Percentiles rank a stretch among this genome's conserved stretches.
Conservation (phyloP, 179 eudicot genomes). For the Beta macrorhiza region DNA sequence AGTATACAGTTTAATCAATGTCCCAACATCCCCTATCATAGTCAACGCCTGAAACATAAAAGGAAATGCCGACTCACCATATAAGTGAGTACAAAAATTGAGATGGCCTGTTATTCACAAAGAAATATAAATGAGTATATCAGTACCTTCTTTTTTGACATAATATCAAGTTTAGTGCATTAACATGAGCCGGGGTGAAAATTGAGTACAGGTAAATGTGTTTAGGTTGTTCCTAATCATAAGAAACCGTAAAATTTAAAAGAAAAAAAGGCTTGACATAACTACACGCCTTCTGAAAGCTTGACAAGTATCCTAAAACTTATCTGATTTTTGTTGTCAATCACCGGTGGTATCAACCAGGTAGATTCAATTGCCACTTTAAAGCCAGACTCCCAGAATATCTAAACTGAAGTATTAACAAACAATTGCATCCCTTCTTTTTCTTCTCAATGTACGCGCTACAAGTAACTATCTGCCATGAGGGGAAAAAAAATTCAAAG, state of each 20-base stretch:
- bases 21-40: background rate
- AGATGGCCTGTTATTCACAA: background rate
- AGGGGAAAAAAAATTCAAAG: background rate
- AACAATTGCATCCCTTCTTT: background rate
- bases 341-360: slow-evolving; percentile 6
- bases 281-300: slow-evolving; percentile 18
- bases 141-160: slow-evolving; percentile 77
- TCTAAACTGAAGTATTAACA: slow-evolving; percentile 28
- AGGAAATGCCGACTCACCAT: background rate
- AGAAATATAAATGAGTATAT: background rate
- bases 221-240: slow-evolving; percentile 1
- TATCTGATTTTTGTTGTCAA: slow-evolving; percentile 1
- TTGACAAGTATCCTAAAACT: slow-evolving; percentile 1
- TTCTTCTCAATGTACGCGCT: slow-evolving; percentile 16
- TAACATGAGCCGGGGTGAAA: slow-evolving; percentile 10
- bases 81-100: background rate
- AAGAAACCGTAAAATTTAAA: slow-evolving; percentile 2
- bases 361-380: slow-evolving; percentile 9
- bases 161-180: slow-evolving; percentile 58
- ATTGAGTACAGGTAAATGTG: background rate
- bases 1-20: no score
- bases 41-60: background rate
- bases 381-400: slow-evolving; percentile 5
- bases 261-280: slow-evolving; percentile 4
- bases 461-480: slow-evolving; percentile 34